phyloP scores from a whole-genome alignment of 371 early-diverging fungal genomes.

The Mucor plumbeus region DNA sequence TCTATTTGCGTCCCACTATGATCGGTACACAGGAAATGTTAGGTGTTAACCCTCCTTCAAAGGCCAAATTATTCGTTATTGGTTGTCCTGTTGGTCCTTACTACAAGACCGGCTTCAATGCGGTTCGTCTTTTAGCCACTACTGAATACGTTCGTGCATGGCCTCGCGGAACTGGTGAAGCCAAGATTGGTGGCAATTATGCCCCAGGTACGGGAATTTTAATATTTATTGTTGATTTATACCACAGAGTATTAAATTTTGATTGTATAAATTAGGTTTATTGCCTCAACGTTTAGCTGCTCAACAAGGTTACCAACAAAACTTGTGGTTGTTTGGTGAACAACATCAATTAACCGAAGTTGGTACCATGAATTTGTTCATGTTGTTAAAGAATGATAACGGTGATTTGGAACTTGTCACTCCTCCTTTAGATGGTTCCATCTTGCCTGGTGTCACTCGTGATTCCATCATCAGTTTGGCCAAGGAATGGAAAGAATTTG shows the following conservation, averaged over 20 bases:
- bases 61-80: slow-evolving; percentile 88
- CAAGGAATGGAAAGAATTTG: slow-evolving; percentile 86
- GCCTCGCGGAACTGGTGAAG: slow-evolving; percentile 96
- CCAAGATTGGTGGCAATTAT: slow-evolving; percentile 94
- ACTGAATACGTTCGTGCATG: slow-evolving; percentile 90
- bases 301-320: slow-evolving; percentile 88
- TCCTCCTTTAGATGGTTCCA: slow-evolving; percentile 94
- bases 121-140: slow-evolving; percentile 87
- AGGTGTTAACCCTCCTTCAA: slow-evolving; percentile 74
- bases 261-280: slow-evolving; percentile 40
- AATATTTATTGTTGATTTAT: neutral
- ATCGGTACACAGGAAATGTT: slow-evolving; percentile 91
- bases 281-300: slow-evolving; percentile 90
- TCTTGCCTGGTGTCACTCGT: slow-evolving; percentile 97
- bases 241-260: neutral
- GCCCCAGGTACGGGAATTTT: slow-evolving; percentile 28
- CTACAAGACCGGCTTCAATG: slow-evolving; percentile 91
- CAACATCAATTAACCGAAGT: slow-evolving; percentile 92
- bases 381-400: slow-evolving; percentile 79
- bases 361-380: slow-evolving; percentile 96
- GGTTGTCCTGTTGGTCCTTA: slow-evolving; percentile 97
- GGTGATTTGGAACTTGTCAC: slow-evolving; percentile 89
- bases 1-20: slow-evolving; percentile 95
- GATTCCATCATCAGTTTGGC: slow-evolving; percentile 89
- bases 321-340: slow-evolving; percentile 92